Percentiles rank a stretch among this genome's conserved stretches.
Evolutionary conservation across 176 grass and related monocot genomes (phyloP).

Genomic region (Aegilops bicornis): DNA sequence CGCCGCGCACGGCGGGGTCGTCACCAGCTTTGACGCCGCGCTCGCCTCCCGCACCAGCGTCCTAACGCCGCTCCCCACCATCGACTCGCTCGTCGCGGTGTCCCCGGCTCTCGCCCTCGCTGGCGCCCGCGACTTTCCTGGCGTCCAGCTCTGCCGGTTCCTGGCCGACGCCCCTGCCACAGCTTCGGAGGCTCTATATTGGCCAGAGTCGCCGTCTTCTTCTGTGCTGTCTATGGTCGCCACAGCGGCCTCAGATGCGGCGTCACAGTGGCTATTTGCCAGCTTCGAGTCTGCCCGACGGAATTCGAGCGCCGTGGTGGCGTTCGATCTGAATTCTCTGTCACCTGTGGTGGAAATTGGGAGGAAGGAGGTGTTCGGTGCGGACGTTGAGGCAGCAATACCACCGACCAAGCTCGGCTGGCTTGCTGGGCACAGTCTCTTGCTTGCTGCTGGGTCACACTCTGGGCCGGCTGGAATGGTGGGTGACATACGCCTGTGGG

Average conservation of each 20-base stretch:
- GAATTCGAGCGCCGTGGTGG: conserved; percentile 73
- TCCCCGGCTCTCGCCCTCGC: conserved; percentile 45
- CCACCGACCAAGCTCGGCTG: conserved; percentile 67
- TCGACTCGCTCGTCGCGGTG: conserved; percentile 64
- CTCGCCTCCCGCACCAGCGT: conserved; percentile 32
- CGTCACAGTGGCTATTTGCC: conserved; percentile 43
- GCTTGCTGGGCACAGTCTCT: conserved; percentile 51
- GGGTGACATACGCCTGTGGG: conserved; percentile 75
- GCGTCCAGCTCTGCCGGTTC: conserved; percentile 66
- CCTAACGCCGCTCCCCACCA: conserved; percentile 62
- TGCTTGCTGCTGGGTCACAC: conserved; percentile 79
- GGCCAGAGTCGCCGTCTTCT: conserved; percentile 49
- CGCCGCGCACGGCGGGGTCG: conserved; percentile 60
- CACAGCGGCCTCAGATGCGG: not conserved
- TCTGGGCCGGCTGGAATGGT: conserved; percentile 51
- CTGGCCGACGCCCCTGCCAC: not conserved
- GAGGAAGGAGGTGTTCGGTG: conserved; percentile 68
- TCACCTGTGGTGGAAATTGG: conserved; percentile 57
- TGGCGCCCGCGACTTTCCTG: conserved; percentile 62
- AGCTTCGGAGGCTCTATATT: conserved; percentile 49
- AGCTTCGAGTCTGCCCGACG: conserved; percentile 76
- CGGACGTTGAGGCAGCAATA: conserved; percentile 64
- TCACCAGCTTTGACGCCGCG: conserved; percentile 56
- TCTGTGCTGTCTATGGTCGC: conserved; percentile 53
- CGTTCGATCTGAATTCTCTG: conserved; percentile 65